phyloP scores from a whole-genome alignment of 2,329 filamentous ascomycete species.

The Elsinoe perseae region DNA sequence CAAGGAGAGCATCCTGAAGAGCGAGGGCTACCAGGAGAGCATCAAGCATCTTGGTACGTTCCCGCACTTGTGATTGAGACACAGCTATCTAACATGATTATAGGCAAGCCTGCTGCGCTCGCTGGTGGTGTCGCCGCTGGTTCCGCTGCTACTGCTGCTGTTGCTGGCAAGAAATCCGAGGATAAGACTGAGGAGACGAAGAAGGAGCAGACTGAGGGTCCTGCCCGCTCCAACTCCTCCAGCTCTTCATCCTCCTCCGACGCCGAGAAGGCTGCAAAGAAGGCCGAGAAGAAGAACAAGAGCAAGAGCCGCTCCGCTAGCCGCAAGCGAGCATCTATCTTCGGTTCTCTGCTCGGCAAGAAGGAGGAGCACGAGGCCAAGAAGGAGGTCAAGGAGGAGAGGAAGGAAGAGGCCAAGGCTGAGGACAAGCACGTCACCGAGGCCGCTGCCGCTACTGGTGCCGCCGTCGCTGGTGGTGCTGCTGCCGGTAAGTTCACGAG shows the following conservation, averaged over 20 bases:
- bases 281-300: conserved; percentile 35
- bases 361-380: conserved; percentile 46
- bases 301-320: conserved; percentile 55
- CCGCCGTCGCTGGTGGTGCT: conserved; percentile 35
- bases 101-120: conserved; percentile 35
- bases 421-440: conserved; percentile 31
- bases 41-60: conserved; percentile 61
- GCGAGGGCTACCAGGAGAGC: conserved; percentile 81
- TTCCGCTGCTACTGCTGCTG: conserved; percentile 29
- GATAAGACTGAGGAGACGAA: conserved; percentile 26
- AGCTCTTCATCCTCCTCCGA: conserved; percentile 36
- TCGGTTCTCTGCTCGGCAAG: conserved; percentile 52
- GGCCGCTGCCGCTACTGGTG: conserved; percentile 27
- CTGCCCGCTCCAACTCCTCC: conserved; percentile 34
- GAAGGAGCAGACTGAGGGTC: conserved; percentile 43
- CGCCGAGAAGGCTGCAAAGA: conserved; percentile 36
- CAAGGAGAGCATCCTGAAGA: conserved; percentile 62
- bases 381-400: conserved; percentile 34
- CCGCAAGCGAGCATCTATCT: conserved; percentile 52
- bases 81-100: conserved; percentile 29
- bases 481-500: conserved; percentile 24
- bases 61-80: conserved; percentile 23
- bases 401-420: conserved; percentile 36
- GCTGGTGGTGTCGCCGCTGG: conserved; percentile 24
- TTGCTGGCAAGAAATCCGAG: conserved; percentile 33